Conservation (phyloP, 441 rosid genomes). For the Caryocar brasiliense region DNA sequence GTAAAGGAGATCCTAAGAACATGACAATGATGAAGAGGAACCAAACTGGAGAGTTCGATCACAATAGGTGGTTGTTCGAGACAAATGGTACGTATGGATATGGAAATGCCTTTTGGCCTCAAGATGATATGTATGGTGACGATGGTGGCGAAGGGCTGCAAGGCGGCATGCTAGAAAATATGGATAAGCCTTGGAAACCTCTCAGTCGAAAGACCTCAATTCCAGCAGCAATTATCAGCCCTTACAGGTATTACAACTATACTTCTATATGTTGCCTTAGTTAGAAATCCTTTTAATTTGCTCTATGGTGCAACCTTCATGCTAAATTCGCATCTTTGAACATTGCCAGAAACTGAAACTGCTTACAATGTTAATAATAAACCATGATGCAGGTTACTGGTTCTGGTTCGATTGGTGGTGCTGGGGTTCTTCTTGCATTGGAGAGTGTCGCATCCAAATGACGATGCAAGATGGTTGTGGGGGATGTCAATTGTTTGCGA, state of each 20-base stretch:
- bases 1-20: constrained; percentile 32
- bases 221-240: constrained; percentile 57
- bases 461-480: constrained; percentile 86
- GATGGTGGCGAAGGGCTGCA: constrained; percentile 47
- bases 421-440: constrained; percentile 64
- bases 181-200: constrained; percentile 87
- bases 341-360: too few relatives aligned
- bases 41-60: constrained; percentile 81
- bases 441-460: constrained; percentile 66
- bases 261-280: too few relatives aligned
- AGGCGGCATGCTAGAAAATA: constrained; percentile 44
- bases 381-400: constrained; percentile 32
- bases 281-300: too few relatives aligned
- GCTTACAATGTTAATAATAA: too few relatives aligned
- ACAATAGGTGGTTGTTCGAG: constrained; percentile 77
- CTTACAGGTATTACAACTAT: constrained; percentile 78
- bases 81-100: constrained; percentile 77
- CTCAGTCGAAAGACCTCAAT: constrained; percentile 53
- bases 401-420: constrained; percentile 44
- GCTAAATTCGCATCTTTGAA: too few relatives aligned
- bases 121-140: constrained; percentile 48
- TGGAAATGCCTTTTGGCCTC: constrained; percentile 80
- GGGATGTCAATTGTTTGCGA: constrained; percentile 66
- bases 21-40: constrained; percentile 85
- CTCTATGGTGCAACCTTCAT: too few relatives aligned